Evolutionary conservation across 2,329 filamentous ascomycete genomes (phyloP).

Genomic region (Hymenoscyphus fraxineus): DNA sequence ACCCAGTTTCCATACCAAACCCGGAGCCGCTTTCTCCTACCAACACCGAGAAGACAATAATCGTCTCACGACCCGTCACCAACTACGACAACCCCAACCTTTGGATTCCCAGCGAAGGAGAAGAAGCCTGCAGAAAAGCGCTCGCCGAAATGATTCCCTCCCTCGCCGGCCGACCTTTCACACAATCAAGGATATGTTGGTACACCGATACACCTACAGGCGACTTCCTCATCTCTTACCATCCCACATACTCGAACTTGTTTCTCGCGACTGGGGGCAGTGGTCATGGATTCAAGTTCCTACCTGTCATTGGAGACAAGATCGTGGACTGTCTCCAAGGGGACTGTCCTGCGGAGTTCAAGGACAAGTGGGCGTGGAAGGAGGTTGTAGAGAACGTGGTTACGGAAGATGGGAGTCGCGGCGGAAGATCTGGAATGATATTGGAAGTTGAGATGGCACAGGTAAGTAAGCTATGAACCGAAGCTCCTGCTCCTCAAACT

Average conservation of each 20-base stretch:
- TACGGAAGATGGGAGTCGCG: slow-evolving; percentile 33
- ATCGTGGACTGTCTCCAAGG: slow-evolving; percentile 41
- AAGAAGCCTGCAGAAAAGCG: slow-evolving; percentile 22
- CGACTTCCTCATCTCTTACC: slow-evolving; percentile 57
- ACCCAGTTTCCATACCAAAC: slow-evolving; percentile 34
- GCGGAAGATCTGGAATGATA: slow-evolving; percentile 28
- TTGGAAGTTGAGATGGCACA: slow-evolving; percentile 27
- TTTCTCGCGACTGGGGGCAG: slow-evolving; percentile 48
- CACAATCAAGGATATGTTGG: slow-evolving; percentile 55
- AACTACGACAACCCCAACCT: slow-evolving; percentile 21
- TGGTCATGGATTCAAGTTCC: slow-evolving; percentile 49
- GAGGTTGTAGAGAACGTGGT: slow-evolving; percentile 29
- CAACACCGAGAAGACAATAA: slow-evolving; percentile 11
- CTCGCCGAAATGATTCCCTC: slow-evolving; percentile 47
- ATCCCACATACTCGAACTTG: slow-evolving; percentile 45
- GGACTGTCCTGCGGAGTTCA: slow-evolving; percentile 40
- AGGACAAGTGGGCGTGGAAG: slow-evolving; percentile 52
- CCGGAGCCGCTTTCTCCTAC: slow-evolving; percentile 13
- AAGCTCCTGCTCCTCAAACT: not conserved
- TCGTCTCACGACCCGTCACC: slow-evolving; percentile 25
- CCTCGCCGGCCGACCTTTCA: slow-evolving; percentile 49
- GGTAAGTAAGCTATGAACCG: slow-evolving; percentile 16
- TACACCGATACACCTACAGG: slow-evolving; percentile 63
- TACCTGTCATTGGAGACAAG: slow-evolving; percentile 45
- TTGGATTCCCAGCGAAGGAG: slow-evolving; percentile 25